These are phyloP conservation scores for Ogataea pilisensis DNA, from an alignment of 805 yeast genomes.

Conservation along the genomic window DNA sequence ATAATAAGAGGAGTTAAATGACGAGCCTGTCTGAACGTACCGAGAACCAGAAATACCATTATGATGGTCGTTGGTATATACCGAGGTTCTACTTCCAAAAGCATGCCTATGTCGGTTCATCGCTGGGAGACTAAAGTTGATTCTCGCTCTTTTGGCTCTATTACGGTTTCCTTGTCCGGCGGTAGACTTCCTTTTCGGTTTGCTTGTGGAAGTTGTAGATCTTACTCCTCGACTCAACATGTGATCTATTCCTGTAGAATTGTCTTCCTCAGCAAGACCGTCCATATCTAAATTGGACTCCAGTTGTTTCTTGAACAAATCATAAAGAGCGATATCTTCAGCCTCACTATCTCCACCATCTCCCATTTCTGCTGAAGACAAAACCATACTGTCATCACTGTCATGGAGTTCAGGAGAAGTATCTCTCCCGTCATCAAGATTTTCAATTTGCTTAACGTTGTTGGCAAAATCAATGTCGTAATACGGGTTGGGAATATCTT, in stretches of 20 bases:
- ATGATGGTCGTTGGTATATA: too few relatives aligned
- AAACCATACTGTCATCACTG: constrained; percentile 6
- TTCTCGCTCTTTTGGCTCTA: neutral
- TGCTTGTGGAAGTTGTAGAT: neutral
- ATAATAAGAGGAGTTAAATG: neutral
- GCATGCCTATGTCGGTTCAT: too few relatives aligned
- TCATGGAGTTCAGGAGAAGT: constrained; percentile 3
- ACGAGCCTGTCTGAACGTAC: too few relatives aligned
- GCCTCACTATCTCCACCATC: constrained; percentile 10
- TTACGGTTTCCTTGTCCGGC: neutral
- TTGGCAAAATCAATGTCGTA: neutral
- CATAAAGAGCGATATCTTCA: constrained; percentile 8
- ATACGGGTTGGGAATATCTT: neutral
- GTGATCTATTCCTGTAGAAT: constrained; percentile 23
- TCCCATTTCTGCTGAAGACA: constrained; percentile 11
- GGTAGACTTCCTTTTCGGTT: neutral
- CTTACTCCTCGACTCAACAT: constrained; percentile 18
- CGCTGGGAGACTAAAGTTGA: too few relatives aligned
- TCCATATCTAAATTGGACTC: constrained; percentile 4
- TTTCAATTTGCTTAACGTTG: neutral
- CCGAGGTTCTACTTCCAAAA: too few relatives aligned
- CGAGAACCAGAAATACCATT: too few relatives aligned
- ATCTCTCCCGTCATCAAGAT: neutral
- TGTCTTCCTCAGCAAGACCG: constrained; percentile 27
- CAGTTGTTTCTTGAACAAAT: constrained; percentile 2